These are phyloP conservation scores for Rhynchospora pubera DNA, from an alignment of 176 grass and related monocot species.

Conservation along the genomic window DNA sequence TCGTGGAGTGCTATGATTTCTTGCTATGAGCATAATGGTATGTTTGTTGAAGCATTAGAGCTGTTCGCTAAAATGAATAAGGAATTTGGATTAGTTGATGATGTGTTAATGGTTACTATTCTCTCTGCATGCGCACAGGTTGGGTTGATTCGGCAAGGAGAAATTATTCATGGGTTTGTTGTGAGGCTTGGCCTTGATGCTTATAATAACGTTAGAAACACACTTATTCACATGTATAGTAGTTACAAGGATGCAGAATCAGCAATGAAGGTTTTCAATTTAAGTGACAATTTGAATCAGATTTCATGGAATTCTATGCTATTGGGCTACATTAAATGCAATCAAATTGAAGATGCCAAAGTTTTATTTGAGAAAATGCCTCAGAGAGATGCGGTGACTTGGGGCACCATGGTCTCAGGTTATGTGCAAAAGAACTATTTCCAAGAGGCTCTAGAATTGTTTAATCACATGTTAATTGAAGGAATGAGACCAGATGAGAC, in stretches of 20 bases:
- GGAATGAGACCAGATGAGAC: constrained; percentile 56
- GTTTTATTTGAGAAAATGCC: constrained; percentile 49
- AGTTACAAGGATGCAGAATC: constrained; percentile 43
- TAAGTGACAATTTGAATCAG: constrained; percentile 39
- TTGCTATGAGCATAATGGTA: constrained; percentile 58
- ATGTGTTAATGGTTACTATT: constrained; percentile 65
- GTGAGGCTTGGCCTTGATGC: constrained; percentile 45
- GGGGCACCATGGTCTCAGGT: constrained; percentile 70
- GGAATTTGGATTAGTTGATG: constrained; percentile 42
- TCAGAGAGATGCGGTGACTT: constrained; percentile 59
- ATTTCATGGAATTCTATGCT: constrained; percentile 92
- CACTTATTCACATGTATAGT: constrained; percentile 83
- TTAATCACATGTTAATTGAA: constrained; percentile 49
- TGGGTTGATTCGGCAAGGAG: constrained; percentile 34
- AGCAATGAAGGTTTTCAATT: constrained; percentile 54
- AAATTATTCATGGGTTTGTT: constrained; percentile 50
- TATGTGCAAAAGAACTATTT: constrained; percentile 64
- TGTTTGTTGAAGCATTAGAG: constrained; percentile 44
- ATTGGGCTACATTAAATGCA: constrained; percentile 61
- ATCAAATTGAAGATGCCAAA: constrained; percentile 40
- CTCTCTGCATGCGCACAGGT: constrained; percentile 43
- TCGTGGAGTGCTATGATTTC: constrained; percentile 70
- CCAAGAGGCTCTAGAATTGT: constrained; percentile 48
- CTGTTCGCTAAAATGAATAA: constrained; percentile 41
- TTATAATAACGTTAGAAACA: constrained; percentile 62